A percentile compares a stretch with the other conserved stretches of the same genome.
These are phyloP conservation scores for Panus rudis DNA, from an alignment of 768 basidiomycete species.

Conservation along the genomic window DNA sequence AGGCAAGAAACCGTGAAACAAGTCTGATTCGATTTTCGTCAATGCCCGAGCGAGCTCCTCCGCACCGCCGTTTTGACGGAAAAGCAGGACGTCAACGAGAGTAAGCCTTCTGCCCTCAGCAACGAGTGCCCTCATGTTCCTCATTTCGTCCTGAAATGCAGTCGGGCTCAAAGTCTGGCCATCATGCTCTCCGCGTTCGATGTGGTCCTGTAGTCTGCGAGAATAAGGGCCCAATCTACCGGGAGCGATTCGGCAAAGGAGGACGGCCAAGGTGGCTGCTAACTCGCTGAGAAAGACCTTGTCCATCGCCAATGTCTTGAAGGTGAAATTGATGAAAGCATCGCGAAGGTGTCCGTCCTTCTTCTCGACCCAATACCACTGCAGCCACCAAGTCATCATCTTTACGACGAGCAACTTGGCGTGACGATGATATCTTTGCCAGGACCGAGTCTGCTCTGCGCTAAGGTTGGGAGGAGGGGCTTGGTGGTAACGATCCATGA, in stretches of 20 bases:
- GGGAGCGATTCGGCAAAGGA: background rate
- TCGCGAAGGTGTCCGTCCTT: conserved; percentile 1
- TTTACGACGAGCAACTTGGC: conserved; percentile 52
- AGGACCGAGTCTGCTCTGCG: conserved; percentile 8
- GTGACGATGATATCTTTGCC: conserved; percentile 25
- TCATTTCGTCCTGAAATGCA: too few species aligned
- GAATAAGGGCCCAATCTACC: background rate
- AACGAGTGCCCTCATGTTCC: conserved; percentile 13
- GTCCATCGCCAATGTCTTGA: conserved; percentile 1
- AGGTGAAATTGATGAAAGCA: background rate
- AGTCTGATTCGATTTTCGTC: conserved; percentile 38
- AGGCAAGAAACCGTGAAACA: conserved; percentile 33
- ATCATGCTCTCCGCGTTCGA: background rate
- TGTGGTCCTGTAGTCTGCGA: background rate
- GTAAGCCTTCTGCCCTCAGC: conserved; percentile 19
- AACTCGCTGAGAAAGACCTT: background rate
- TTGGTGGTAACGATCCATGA: conserved; percentile 46
- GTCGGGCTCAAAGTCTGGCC: background rate
- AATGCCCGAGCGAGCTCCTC: conserved; percentile 41
- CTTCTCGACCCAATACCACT: conserved; percentile 50
- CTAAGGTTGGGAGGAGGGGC: conserved; percentile 19
- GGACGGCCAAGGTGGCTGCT: background rate
- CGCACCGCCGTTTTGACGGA: conserved; percentile 30
- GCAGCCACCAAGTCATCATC: conserved; percentile 64
- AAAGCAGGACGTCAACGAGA: conserved; percentile 25